These are phyloP conservation scores for Hyparrhenia diplandra DNA, from an alignment of 176 grass and related monocot genomes.

Conservation along the genomic window DNA sequence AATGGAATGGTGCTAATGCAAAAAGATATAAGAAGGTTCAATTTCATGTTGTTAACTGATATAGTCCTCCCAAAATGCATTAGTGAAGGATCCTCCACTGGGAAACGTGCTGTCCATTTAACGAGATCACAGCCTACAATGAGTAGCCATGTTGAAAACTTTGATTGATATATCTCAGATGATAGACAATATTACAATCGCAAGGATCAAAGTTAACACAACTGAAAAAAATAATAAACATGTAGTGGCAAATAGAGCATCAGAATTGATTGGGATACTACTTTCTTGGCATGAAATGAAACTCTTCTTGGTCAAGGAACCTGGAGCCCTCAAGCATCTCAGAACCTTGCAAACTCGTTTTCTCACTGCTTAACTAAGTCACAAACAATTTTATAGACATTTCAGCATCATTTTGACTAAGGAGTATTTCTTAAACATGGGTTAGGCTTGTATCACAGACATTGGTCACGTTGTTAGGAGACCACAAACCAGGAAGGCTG, in stretches of 20 bases:
- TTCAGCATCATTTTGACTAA: slow-evolving; percentile 1
- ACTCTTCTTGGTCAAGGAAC: background rate
- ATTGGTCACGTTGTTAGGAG: background rate
- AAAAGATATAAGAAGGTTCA: background rate
- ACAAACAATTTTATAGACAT: background rate
- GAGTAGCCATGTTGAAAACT: background rate
- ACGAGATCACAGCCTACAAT: background rate
- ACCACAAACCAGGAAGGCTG: background rate
- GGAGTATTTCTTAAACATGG: background rate
- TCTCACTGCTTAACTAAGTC: background rate
- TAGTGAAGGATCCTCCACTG: background rate
- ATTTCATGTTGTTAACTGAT: background rate
- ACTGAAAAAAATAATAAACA: background rate
- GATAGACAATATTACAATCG: background rate
- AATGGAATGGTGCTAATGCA: background rate
- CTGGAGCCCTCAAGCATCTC: background rate
- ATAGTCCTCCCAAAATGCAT: background rate
- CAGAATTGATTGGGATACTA: background rate
- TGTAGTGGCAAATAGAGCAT: background rate
- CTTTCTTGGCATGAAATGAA: background rate
- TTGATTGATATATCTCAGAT: background rate
- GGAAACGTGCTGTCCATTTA: background rate
- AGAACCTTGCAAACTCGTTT: background rate
- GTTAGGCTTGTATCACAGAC: background rate
- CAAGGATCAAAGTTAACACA: background rate